Evolutionary conservation across 2,329 filamentous ascomycete genomes (phyloP).

Genomic region (Elsinoe australis): DNA sequence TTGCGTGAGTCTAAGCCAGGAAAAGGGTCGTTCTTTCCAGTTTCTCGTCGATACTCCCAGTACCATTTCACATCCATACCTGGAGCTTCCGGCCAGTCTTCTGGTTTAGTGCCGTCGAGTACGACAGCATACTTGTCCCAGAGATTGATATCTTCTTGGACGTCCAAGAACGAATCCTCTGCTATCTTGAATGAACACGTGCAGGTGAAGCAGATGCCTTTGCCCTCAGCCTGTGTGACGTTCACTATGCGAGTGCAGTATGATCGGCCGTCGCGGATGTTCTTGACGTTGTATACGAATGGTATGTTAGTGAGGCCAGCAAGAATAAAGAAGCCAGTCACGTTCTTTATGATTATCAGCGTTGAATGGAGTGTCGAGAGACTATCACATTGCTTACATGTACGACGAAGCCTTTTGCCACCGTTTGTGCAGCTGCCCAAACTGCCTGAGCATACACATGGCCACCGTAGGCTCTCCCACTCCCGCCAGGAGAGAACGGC

Average conservation of each 20-base stretch:
- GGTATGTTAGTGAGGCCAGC: constrained; percentile 41
- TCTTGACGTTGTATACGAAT: constrained; percentile 46
- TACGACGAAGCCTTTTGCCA: constrained; percentile 43
- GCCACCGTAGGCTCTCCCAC: constrained; percentile 45
- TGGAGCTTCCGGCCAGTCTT: constrained; percentile 30
- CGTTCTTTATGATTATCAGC: constrained; percentile 34
- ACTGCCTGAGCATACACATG: constrained; percentile 52
- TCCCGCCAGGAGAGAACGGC: constrained; percentile 38
- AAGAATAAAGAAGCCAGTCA: constrained; percentile 47
- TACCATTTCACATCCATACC: constrained; percentile 33
- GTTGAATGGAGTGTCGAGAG: background rate
- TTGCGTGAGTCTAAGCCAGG: constrained; percentile 44
- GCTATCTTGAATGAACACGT: constrained; percentile 46
- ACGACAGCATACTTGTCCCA: constrained; percentile 31
- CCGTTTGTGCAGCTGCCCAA: constrained; percentile 50
- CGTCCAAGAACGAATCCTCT: constrained; percentile 30
- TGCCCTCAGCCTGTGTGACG: constrained; percentile 41
- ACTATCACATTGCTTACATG: constrained; percentile 37
- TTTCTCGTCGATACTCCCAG: constrained; percentile 29
- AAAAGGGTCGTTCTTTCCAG: constrained; percentile 35
- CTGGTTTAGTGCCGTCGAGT: constrained; percentile 29
- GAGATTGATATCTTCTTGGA: constrained; percentile 32
- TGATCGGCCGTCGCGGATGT: constrained; percentile 44
- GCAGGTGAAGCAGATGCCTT: constrained; percentile 45
- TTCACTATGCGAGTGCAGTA: constrained; percentile 48